These are phyloP conservation scores for Nicotiana undulata DNA, from an alignment of 257 asterid species.

Conservation along the genomic window DNA sequence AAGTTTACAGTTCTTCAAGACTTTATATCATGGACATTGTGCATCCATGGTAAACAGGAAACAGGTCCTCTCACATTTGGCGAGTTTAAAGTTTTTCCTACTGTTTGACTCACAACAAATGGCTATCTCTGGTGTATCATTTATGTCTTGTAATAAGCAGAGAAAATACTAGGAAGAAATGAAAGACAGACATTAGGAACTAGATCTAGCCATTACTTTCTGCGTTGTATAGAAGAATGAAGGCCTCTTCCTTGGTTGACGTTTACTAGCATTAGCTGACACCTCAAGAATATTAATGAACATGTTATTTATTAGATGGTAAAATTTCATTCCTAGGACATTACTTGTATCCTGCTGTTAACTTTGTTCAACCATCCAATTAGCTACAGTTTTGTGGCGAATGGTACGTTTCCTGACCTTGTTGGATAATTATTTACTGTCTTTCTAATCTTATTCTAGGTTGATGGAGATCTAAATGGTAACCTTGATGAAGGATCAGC, in stretches of 20 bases:
- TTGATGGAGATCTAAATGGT: slow-evolving; percentile 69
- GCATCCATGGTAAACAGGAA: background rate
- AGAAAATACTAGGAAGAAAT: background rate
- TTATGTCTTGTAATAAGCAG: background rate
- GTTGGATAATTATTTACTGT: background rate
- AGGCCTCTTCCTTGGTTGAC: background rate
- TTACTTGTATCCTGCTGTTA: background rate
- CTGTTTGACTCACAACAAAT: background rate
- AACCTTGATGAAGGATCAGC: slow-evolving; percentile 95
- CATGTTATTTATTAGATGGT: background rate
- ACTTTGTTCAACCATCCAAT: background rate
- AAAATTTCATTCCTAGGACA: background rate
- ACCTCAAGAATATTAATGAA: background rate
- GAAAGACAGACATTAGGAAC: background rate
- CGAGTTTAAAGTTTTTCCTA: background rate
- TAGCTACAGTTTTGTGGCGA: background rate
- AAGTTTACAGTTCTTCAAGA: background rate
- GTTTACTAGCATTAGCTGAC: background rate
- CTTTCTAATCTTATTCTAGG: slow-evolving; percentile 34
- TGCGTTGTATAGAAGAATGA: background rate
- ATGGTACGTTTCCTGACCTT: background rate
- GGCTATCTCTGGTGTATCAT: slow-evolving; percentile 2
- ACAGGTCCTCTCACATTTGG: background rate
- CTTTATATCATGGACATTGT: background rate
- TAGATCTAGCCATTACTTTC: background rate